These are phyloP conservation scores for Multifurca ochricompacta DNA, from an alignment of 768 basidiomycete species.

Conservation along the genomic window DNA sequence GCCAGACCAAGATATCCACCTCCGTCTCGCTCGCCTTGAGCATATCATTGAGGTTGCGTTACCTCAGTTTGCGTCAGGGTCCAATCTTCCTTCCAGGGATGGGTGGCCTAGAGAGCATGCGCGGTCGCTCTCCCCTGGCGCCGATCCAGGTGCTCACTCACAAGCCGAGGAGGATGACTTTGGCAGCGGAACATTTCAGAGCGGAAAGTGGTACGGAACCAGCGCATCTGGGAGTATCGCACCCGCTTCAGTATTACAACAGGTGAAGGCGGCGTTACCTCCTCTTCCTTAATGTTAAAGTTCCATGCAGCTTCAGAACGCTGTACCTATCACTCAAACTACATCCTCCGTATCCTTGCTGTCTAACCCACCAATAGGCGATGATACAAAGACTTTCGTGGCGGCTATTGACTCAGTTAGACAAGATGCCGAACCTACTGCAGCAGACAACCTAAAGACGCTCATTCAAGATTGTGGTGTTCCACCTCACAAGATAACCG, in stretches of 20 bases:
- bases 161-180: slow-evolving; percentile 72
- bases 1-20: slow-evolving; percentile 71
- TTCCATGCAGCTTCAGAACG: slow-evolving; percentile 42
- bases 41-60: slow-evolving; percentile 74
- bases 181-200: slow-evolving; percentile 68
- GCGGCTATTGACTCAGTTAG: slow-evolving; percentile 35
- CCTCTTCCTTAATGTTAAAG: not conserved
- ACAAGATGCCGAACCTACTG: slow-evolving; percentile 39
- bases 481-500: slow-evolving; percentile 81
- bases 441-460: slow-evolving; percentile 76
- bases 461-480: slow-evolving; percentile 92
- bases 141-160: slow-evolving; percentile 64
- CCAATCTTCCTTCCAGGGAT: slow-evolving; percentile 28
- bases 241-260: slow-evolving; percentile 69
- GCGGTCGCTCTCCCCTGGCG: slow-evolving; percentile 41
- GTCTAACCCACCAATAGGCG: slow-evolving; percentile 18
- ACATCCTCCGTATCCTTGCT: slow-evolving; percentile 5
- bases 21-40: slow-evolving; percentile 67
- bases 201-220: slow-evolving; percentile 80
- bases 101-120: slow-evolving; percentile 27
- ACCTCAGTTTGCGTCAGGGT: slow-evolving; percentile 58
- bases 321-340: slow-evolving; percentile 34
- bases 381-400: slow-evolving; percentile 25
- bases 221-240: slow-evolving; percentile 80
- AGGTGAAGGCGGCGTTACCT: slow-evolving; percentile 37